Evolutionary conservation across 352 stramenopile species (phyloP), one percentile per base, ranked within the genome.

Genomic region (Phytopythium chamaehyphon): DNA sequence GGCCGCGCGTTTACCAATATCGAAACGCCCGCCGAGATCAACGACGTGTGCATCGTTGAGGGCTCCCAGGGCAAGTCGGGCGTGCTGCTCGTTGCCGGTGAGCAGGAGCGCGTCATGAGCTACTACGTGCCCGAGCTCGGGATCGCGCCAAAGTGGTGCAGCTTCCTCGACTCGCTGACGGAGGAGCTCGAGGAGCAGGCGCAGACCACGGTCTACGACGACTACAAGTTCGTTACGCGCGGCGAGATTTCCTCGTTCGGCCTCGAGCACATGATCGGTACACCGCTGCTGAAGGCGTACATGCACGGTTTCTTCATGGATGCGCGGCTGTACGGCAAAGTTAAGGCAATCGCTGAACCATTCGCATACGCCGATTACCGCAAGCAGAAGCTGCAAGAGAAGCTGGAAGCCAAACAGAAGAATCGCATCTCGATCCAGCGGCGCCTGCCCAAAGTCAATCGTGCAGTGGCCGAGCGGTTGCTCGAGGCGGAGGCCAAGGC

Each of bases 231-330:
- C 71, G 87, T 99, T 18, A 98, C 95, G 22, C 76, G 88, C 11
- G 65, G 95, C 12, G 96, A 99, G 64, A 82, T 99, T 33, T 77
- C 97, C 51, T 81, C 87, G 21, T 92, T 99, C n/a, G 96, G 96
- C 35, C 83, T 99, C n/a, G 86, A 95, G 50, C 96, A 99, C 61
- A 80, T 99, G 33, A 86, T 99, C 40, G 97, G 97, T 38, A 99
- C 96, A 36, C 91, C 96, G 15, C 61, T 99, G 58, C 79, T 99
- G 22, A 92, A 93, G 63, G 96, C 95, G 10, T 99, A 99, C 80
- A 99, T 99, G 97, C 97, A 99, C 76, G 97, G 97, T 43, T 99
- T 98, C 77, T 99, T 99, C 71, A 99, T 99, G 77, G 96, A 99
- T 64, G 96, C 94, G 26, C 90, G 95, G 21, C 72, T 99, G 35